Conservation (phyloP, 2,329 filamentous ascomycete species). For the Nothophaeocryptopus gaeumannii region DNA sequence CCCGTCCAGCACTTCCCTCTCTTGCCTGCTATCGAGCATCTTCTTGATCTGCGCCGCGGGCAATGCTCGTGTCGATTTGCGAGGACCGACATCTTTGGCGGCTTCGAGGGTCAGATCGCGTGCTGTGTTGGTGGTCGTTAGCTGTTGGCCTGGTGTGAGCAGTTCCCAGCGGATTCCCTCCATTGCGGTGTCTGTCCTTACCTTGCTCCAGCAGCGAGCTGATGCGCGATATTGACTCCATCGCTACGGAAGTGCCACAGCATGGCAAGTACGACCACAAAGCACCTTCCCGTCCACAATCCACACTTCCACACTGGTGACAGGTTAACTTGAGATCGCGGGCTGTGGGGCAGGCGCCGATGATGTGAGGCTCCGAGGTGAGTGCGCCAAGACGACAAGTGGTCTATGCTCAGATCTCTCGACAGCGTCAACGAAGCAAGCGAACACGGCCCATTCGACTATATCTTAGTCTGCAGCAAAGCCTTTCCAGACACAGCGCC, state of each 20-base stretch:
- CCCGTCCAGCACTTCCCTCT: constrained; percentile 89
- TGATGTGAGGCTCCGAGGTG: too few species aligned
- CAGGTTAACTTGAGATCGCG: too few species aligned
- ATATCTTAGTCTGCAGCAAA: constrained; percentile 47
- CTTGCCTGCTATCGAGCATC: constrained; percentile 87
- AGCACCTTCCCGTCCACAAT: too few species aligned
- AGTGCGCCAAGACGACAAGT: too few species aligned
- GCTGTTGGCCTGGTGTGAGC: not conserved
- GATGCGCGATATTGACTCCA: constrained; percentile 96
- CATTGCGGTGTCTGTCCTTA: constrained; percentile 71
- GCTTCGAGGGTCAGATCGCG: constrained; percentile 97
- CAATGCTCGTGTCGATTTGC: constrained; percentile 61
- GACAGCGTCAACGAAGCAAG: constrained; percentile 36
- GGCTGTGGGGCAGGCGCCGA: too few species aligned
- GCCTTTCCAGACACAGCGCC: constrained; percentile 43
- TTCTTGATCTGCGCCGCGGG: constrained; percentile 88
- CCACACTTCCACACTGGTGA: too few species aligned
- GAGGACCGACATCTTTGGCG: constrained; percentile 74
- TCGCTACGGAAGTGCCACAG: constrained; percentile 39
- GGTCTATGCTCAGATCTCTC: too few species aligned
- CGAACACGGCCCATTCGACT: constrained; percentile 41
- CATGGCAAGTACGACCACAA: constrained; percentile 16
- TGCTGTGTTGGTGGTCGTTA: constrained; percentile 53
- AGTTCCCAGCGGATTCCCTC: constrained; percentile 21
- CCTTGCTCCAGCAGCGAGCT: constrained; percentile 92